Evolutionary conservation across 1,284 basidiomycete genomes (phyloP), one percentile per base, ranked within the genome.

Genomic region (Apiotrichum montevideense): DNA sequence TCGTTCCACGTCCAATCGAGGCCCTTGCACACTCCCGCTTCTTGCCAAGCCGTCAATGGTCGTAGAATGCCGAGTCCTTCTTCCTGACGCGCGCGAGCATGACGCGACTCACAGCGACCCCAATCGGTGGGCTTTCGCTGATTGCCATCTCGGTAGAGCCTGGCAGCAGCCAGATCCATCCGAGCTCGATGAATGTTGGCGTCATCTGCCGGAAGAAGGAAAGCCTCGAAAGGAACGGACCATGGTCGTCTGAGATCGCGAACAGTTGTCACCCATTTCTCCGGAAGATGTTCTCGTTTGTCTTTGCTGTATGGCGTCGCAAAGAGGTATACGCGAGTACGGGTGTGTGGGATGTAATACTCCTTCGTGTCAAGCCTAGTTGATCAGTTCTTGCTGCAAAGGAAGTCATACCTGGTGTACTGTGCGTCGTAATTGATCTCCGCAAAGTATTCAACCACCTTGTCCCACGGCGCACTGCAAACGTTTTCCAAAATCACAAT

Each of bases 401-500:
- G 13, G 8, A 39, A 39, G 8, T 13, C 21, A 7, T 13, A 39
- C 37, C 37, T 39, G 7, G 37, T 4, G 54, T 79, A 85, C 6
- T 81, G 77, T 0, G 93, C 90, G 63, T 85, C 86, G 74, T 97
- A 97, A 8, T 84, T 83, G 54, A 85, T 83, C 41, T 84, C 79
- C 58, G 82, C 84, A 66, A 96, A 94, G 63, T 89, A 86, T 51
- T 84, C 77, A 52, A 84, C 81, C 35, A 96, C 89, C 47, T 80
- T 79, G 4, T 79, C 76, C 93, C 94, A 97, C 3, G 94, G 93
- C 0, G 94, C 94, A 49, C 83, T 83, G 71, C 89, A 92, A 44
- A 97, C 94, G 66, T 97, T 97, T 75, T 97, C 94, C 35, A 97
- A 80, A 62, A 97, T 88, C 65, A 97, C 90, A 33, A 97, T 76